These are phyloP conservation scores for Candida gorgasii DNA, from an alignment of 805 yeast genomes.

Conservation along the genomic window DNA sequence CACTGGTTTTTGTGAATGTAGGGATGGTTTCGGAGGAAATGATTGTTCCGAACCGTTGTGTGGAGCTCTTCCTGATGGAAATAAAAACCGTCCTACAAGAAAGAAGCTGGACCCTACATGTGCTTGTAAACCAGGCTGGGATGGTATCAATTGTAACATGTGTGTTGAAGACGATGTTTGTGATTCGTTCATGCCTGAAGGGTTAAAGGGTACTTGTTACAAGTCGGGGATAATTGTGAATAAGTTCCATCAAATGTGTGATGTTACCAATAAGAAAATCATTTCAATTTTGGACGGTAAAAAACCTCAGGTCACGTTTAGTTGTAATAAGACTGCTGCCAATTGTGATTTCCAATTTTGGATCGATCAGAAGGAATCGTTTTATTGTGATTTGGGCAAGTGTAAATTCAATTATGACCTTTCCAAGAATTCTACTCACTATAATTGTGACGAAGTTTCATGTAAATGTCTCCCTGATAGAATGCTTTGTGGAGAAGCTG, in stretches of 20 bases:
- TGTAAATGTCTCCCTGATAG: conserved; percentile 91
- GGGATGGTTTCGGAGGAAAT: conserved; percentile 89
- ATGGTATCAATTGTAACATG: conserved; percentile 89
- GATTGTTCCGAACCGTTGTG: conserved; percentile 89
- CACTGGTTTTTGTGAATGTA: conserved; percentile 91
- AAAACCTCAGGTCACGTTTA: conserved; percentile 88
- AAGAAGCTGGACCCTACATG: conserved; percentile 53
- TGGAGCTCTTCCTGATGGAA: conserved; percentile 73
- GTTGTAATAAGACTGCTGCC: conserved; percentile 68
- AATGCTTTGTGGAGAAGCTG: conserved; percentile 91
- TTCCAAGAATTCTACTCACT: conserved; percentile 64
- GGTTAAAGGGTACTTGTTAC: conserved; percentile 85
- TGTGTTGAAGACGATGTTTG: conserved; percentile 76
- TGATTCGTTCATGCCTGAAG: conserved; percentile 84
- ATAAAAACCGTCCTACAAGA: conserved; percentile 62
- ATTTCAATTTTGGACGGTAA: conserved; percentile 75
- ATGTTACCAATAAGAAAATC: conserved; percentile 88
- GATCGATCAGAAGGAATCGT: conserved; percentile 89
- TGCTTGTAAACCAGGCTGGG: conserved; percentile 84
- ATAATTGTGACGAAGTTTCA: conserved; percentile 72
- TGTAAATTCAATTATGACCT: conserved; percentile 73
- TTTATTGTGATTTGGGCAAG: conserved; percentile 78
- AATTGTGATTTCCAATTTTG: conserved; percentile 92
- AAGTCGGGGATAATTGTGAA: conserved; percentile 80
- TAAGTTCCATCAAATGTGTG: conserved; percentile 85